Conservation (phyloP, 176 grass and related monocot species). For the Metroxylon sagu region DNA sequence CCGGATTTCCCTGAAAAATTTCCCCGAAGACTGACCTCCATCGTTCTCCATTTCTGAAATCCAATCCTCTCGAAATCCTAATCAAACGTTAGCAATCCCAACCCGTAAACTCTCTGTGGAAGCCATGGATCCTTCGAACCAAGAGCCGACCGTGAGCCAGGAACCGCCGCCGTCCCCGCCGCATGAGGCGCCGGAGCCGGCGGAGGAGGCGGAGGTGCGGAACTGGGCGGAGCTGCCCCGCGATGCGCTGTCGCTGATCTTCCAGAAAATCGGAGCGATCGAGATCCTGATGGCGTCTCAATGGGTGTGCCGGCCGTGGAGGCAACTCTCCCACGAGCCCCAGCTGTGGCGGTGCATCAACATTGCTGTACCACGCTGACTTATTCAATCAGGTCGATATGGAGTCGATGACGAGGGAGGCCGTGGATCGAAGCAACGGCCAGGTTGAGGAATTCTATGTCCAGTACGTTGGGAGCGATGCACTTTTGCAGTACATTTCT, state of each 20-base stretch:
- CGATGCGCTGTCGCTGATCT: conserved; percentile 6
- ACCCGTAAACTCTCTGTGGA: no score
- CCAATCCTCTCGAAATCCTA: no score
- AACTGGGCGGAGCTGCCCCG: conserved; percentile 14
- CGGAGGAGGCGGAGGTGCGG: background rate
- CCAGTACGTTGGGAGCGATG: background rate
- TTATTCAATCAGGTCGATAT: background rate
- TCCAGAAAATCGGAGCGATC: conserved; percentile 6
- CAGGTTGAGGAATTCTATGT: conserved; percentile 15
- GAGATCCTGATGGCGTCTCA: conserved; percentile 3
- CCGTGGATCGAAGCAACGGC: conserved; percentile 5
- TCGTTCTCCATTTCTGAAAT: no score
- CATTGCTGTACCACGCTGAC: background rate
- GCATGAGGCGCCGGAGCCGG: no score
- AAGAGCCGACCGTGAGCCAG: no score
- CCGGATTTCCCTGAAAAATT: no score
- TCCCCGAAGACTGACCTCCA: no score
- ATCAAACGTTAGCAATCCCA: no score
- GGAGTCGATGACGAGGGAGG: conserved; percentile 8
- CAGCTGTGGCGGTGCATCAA: conserved; percentile 14
- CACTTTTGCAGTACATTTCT: conserved; percentile 20
- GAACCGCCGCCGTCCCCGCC: no score
- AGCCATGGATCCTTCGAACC: no score
- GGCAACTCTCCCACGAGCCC: conserved; percentile 5
- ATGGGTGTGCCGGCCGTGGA: conserved; percentile 10